Conservation (phyloP, 1,284 basidiomycete genomes). For the Phylloboletellus chloephorus region DNA sequence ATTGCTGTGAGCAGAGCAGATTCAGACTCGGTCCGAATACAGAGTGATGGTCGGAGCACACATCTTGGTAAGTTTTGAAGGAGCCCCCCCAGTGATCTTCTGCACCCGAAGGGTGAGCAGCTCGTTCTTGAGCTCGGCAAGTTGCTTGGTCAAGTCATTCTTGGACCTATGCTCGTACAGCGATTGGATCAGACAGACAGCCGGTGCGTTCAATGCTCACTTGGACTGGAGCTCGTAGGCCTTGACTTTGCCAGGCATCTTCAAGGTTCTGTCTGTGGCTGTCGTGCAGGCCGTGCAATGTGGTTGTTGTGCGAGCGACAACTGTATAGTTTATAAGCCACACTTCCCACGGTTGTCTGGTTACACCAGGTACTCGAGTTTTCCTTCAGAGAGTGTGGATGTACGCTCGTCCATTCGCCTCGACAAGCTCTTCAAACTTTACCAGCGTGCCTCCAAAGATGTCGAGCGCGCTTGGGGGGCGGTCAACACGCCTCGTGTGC, state of each 20-base stretch:
- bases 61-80: slow-evolving; percentile 97
- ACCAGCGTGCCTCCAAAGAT: slow-evolving; percentile 80
- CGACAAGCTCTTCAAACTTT: slow-evolving; percentile 64
- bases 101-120: slow-evolving; percentile 91
- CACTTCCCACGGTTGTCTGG: slow-evolving; percentile 28
- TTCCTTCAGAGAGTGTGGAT: no score
- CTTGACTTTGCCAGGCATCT: slow-evolving; percentile 88
- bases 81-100: slow-evolving; percentile 96
- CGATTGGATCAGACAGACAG: slow-evolving; percentile 3
- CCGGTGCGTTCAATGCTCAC: slow-evolving; percentile 45
- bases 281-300: slow-evolving; percentile 5
- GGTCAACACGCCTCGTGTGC: neutral
- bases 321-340: slow-evolving; percentile 37
- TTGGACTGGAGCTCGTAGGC: slow-evolving; percentile 98
- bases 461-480: slow-evolving; percentile 60
- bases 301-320: slow-evolving; percentile 23
- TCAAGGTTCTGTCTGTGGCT: slow-evolving; percentile 32
- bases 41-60: slow-evolving; percentile 40
- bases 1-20: slow-evolving; percentile 52
- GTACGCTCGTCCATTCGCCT: slow-evolving; percentile 5
- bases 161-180: slow-evolving; percentile 66
- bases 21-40: neutral
- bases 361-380: no score
- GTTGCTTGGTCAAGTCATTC: slow-evolving; percentile 95
- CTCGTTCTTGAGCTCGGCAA: slow-evolving; percentile 94